A percentile compares a stretch with the other conserved stretches of the same genome.
Evolutionary conservation across 352 stramenopile genomes (phyloP).

Genomic region (Hyaloperonospora arabidopsidis): DNA sequence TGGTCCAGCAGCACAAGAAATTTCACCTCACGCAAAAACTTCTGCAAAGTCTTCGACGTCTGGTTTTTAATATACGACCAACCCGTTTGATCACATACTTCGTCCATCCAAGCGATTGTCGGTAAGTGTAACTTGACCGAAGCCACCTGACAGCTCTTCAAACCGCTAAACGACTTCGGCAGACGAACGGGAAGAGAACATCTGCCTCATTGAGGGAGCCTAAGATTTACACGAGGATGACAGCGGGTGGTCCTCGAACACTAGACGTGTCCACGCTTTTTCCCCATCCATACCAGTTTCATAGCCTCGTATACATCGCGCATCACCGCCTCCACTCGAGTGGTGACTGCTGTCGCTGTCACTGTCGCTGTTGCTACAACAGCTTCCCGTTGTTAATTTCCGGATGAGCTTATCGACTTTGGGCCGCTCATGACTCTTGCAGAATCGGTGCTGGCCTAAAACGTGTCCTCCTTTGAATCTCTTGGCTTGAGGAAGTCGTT

Average conservation of each 20-base stretch:
- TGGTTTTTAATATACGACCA: slow-evolving; percentile 76
- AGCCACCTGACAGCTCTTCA: slow-evolving; percentile 83
- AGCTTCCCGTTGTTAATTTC: slow-evolving; percentile 41
- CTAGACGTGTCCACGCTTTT: slow-evolving; percentile 22
- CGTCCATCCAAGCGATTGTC: slow-evolving; percentile 90
- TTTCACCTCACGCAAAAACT: slow-evolving; percentile 90
- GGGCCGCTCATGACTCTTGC: slow-evolving; percentile 16
- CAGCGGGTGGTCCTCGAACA: slow-evolving; percentile 29
- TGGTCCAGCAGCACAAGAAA: slow-evolving; percentile 89
- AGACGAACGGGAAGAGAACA: slow-evolving; percentile 79
- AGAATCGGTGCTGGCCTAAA: slow-evolving; percentile 23
- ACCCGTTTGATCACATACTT: slow-evolving; percentile 91
- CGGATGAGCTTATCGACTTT: slow-evolving; percentile 34
- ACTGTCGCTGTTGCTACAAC: slow-evolving; percentile 30
- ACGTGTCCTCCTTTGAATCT: slow-evolving; percentile 30
- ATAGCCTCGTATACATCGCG: slow-evolving; percentile 8
- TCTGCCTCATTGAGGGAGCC: slow-evolving; percentile 20
- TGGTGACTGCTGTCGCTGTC: slow-evolving; percentile 17
- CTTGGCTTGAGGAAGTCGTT: slow-evolving; percentile 23
- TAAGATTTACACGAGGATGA: slow-evolving; percentile 46
- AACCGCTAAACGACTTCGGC: slow-evolving; percentile 76
- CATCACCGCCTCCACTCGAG: slow-evolving; percentile 12
- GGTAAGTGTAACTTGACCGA: slow-evolving; percentile 90
- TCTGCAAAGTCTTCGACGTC: slow-evolving; percentile 87
- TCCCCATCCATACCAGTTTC: slow-evolving; percentile 24